phyloP scores from a whole-genome alignment of 23 red algal species.

The Porphyridium purpureum region DNA sequence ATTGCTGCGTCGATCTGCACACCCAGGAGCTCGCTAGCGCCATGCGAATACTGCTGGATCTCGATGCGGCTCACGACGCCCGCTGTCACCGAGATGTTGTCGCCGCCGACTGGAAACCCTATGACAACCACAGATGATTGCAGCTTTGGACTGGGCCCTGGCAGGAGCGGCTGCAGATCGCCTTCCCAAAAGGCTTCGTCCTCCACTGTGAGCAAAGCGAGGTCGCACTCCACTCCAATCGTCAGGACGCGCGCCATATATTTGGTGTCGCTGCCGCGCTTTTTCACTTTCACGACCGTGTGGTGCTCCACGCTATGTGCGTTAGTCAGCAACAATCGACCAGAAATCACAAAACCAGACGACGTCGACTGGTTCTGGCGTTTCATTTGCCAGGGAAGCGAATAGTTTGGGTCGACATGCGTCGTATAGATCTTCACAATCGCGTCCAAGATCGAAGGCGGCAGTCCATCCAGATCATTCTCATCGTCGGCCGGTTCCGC shows the following conservation, averaged over 20 bases:
- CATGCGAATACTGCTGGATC: constrained; percentile 68
- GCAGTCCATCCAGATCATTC: not conserved
- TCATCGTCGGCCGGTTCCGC: too few species aligned
- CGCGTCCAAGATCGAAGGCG: constrained; percentile 31
- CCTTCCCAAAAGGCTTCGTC: constrained; percentile 50
- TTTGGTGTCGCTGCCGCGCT: constrained; percentile 58
- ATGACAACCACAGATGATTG: constrained; percentile 56
- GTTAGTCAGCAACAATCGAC: constrained; percentile 71
- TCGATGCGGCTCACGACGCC: constrained; percentile 75
- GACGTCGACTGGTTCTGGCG: constrained; percentile 54
- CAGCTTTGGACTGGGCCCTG: constrained; percentile 55
- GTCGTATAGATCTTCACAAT: constrained; percentile 80
- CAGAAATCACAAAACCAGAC: constrained; percentile 68
- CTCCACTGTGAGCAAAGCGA: constrained; percentile 67
- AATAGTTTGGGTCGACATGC: constrained; percentile 76
- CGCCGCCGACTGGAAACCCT: constrained; percentile 71
- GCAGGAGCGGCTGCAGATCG: constrained; percentile 8
- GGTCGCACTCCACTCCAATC: constrained; percentile 92
- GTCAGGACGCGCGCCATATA: constrained; percentile 41
- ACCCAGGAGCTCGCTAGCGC: constrained; percentile 54
- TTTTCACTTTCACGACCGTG: constrained; percentile 72
- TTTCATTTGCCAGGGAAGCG: constrained; percentile 69
- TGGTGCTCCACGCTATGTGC: constrained; percentile 82
- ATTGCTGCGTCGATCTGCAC: constrained; percentile 96
- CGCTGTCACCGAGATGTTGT: constrained; percentile 67